These are phyloP conservation scores for Ampelomyces quisqualis DNA, from an alignment of 2,329 filamentous ascomycete species.

Conservation along the genomic window DNA sequence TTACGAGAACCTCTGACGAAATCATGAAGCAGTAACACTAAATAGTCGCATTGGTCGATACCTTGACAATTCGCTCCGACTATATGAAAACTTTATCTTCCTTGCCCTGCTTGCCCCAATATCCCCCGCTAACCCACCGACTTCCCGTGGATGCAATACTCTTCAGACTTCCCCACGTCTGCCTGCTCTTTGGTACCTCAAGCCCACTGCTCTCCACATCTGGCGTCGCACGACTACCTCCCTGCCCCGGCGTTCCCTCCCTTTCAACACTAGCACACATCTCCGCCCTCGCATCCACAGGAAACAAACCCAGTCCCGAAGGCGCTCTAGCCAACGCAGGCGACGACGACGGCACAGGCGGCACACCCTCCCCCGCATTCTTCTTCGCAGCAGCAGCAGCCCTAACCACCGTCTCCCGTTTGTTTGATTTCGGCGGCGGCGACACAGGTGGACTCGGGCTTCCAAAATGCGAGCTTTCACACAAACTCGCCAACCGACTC, in stretches of 20 bases:
- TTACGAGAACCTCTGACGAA: conserved; percentile 19
- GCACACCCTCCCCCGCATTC: no score
- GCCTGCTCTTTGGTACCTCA: conserved; percentile 17
- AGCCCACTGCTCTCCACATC: conserved; percentile 14
- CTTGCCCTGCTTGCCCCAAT: conserved; percentile 16
- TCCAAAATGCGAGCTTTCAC: neutral
- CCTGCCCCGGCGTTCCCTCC: conserved; percentile 16
- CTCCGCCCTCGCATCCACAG: conserved; percentile 13
- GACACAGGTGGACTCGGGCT: no score
- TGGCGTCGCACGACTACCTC: conserved; percentile 14
- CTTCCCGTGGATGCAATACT: conserved; percentile 16
- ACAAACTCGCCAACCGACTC: conserved; percentile 9
- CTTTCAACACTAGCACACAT: conserved; percentile 7
- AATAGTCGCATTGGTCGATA: no score
- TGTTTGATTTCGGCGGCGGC: conserved; percentile 4
- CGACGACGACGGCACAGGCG: neutral
- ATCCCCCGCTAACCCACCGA: conserved; percentile 12
- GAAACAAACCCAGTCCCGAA: conserved; percentile 15
- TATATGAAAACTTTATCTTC: conserved; percentile 28
- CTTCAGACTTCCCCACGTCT: conserved; percentile 31
- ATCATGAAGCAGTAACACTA: no score
- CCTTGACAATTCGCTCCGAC: neutral
- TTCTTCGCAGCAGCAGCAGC: neutral
- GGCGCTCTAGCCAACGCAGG: conserved; percentile 2
- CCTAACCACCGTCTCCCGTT: conserved; percentile 6